A percentile compares a stretch with the other conserved stretches of the same genome.
Evolutionary conservation across 2,329 filamentous ascomycete species (phyloP).

Genomic region (Curvularia spicifera): DNA sequence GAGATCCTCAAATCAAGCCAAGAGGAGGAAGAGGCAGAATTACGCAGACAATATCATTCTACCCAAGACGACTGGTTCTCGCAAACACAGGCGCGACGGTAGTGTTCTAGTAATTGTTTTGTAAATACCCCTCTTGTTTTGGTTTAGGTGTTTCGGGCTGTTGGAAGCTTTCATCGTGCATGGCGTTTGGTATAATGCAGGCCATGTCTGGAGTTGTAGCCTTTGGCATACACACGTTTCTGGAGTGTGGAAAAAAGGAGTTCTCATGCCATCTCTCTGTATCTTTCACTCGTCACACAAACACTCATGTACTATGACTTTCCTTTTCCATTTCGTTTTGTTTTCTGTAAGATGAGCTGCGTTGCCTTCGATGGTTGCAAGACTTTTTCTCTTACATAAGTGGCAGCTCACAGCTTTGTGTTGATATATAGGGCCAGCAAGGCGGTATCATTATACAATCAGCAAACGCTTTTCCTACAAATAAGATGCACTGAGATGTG

Average conservation of each 20-base stretch:
- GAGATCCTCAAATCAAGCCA: constrained; percentile 52
- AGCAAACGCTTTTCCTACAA: neutral
- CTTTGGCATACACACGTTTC: constrained; percentile 1
- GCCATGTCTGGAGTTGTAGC: neutral
- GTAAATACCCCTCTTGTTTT: constrained; percentile 1
- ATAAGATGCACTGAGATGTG: neutral
- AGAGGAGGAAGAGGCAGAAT: constrained; percentile 29
- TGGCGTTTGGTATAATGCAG: constrained; percentile 8
- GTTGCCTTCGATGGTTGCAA: neutral
- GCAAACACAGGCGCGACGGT: constrained; percentile 13
- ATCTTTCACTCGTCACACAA: neutral
- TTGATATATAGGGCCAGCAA: neutral
- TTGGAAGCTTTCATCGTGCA: neutral
- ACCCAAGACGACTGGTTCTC: constrained; percentile 18
- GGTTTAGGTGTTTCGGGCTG: neutral
- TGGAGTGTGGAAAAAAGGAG: neutral
- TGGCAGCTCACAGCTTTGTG: neutral
- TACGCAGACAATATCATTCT: constrained; percentile 10
- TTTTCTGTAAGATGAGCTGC: neutral
- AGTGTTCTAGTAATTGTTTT: neutral
- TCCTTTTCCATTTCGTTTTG: neutral
- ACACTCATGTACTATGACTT: constrained; percentile 12
- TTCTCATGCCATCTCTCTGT: neutral
- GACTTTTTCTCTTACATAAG: neutral
- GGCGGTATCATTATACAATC: neutral